These are phyloP conservation scores for Elongisporangium prolatum DNA, from an alignment of 352 stramenopile genomes.

Conservation along the genomic window DNA sequence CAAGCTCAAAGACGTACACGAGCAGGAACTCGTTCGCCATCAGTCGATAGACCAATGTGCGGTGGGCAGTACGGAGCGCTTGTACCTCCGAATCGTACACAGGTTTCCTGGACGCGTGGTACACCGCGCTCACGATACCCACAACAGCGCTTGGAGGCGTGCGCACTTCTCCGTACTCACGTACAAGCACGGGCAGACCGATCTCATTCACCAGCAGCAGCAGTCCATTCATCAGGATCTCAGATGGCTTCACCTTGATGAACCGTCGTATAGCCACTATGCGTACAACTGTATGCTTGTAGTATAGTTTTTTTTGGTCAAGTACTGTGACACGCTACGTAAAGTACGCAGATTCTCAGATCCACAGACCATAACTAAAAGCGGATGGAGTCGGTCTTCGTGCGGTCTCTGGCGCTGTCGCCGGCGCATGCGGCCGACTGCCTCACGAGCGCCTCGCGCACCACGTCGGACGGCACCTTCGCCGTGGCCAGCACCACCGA, in stretches of 20 bases:
- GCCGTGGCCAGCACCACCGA: slow-evolving; percentile 54
- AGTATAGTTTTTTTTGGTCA: no score
- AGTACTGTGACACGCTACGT: no score
- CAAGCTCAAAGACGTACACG: slow-evolving; percentile 19
- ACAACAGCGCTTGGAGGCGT: slow-evolving; percentile 38
- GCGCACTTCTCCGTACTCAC: slow-evolving; percentile 35
- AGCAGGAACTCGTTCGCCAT: slow-evolving; percentile 26
- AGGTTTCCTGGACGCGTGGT: slow-evolving; percentile 28
- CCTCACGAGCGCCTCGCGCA: slow-evolving; percentile 54
- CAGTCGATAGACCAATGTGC: slow-evolving; percentile 28
- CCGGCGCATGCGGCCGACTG: slow-evolving; percentile 29
- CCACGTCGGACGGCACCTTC: slow-evolving; percentile 66
- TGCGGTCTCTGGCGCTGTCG: slow-evolving; percentile 51
- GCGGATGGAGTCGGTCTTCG: slow-evolving; percentile 63
- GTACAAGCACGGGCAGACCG: slow-evolving; percentile 46
- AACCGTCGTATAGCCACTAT: no score
- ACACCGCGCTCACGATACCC: slow-evolving; percentile 43
- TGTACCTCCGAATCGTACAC: slow-evolving; percentile 11
- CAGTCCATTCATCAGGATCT: slow-evolving; percentile 21
- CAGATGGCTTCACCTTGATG: slow-evolving; percentile 20
- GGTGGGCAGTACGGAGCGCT: slow-evolving; percentile 21
- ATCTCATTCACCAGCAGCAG: slow-evolving; percentile 41
- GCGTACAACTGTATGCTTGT: no score
- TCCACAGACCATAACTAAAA: not conserved
- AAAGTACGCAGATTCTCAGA: not conserved